Evolutionary conservation across 2,329 filamentous ascomycete species (phyloP).

Genomic region (Ophiostoma australiae): DNA sequence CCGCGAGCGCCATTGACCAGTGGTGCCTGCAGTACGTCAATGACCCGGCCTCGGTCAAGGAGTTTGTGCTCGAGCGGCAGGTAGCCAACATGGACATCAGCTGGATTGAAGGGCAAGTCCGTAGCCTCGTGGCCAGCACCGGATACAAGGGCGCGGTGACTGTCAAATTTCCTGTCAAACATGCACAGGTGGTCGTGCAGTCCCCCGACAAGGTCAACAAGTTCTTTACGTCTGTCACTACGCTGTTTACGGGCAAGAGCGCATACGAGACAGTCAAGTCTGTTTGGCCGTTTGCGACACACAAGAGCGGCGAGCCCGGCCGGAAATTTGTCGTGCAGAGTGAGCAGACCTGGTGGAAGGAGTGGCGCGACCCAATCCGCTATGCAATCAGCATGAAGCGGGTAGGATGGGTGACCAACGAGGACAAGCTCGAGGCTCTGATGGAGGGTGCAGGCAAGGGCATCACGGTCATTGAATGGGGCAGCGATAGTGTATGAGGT

Average conservation of each 20-base stretch:
- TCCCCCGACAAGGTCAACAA: constrained; percentile 50
- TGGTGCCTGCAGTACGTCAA: constrained; percentile 48
- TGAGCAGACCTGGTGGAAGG: constrained; percentile 53
- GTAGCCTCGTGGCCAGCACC: constrained; percentile 46
- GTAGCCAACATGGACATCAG: constrained; percentile 52
- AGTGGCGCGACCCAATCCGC: constrained; percentile 45
- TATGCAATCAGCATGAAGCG: constrained; percentile 38
- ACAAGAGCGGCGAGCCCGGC: constrained; percentile 41
- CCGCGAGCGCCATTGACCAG: constrained; percentile 41
- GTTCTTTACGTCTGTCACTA: constrained; percentile 49
- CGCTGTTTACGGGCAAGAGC: constrained; percentile 49
- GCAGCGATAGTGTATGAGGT: constrained; percentile 22
- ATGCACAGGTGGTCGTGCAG: constrained; percentile 46
- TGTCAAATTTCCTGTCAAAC: constrained; percentile 48
- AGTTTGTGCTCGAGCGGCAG: constrained; percentile 48
- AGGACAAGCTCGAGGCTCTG: constrained; percentile 50
- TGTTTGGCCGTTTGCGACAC: constrained; percentile 55
- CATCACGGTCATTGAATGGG: constrained; percentile 42
- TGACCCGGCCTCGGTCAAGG: constrained; percentile 43
- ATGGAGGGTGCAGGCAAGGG: constrained; percentile 46
- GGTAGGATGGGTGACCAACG: constrained; percentile 46
- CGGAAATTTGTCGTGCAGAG: constrained; percentile 49
- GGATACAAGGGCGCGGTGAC: constrained; percentile 48
- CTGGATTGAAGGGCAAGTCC: constrained; percentile 52
- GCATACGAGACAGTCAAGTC: constrained; percentile 53